Evolutionary conservation across 345 rosid genomes (phyloP), one percentile per base, ranked within the genome.

Genomic region (Hevea brasiliensis): DNA sequence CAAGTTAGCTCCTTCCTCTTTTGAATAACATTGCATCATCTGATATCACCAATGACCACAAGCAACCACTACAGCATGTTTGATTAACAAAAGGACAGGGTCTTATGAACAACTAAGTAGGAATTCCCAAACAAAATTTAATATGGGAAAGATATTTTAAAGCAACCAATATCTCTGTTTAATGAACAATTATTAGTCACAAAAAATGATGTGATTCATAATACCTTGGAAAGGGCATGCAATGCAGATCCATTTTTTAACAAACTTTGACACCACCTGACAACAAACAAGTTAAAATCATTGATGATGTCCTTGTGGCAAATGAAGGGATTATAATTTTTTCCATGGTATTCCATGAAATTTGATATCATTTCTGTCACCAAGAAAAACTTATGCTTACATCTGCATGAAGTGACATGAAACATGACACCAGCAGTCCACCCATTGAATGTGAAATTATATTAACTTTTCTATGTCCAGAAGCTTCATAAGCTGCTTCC

Each of bases 221-320:
- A 68, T 81, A 93, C 98, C 98, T 89, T 93, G 98, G 72, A 93
- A 93, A 72, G 98, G 98, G 76, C 91, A 85, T 48, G 92, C 98
- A 56, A 93, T 88, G 76, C 90, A 83, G 70, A 93, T 86, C 98
- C 98, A 93, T 85, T 93, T 93, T 71, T 76, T 88, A 59, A 89
- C 92, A 73, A 80, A 87, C 86, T 88, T 85, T 48, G 98, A 77
- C 74, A 91, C 88, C 20, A 84, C 87, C 98, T 91, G 90, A 66
- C 75, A 71, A 79, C 29, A n/a, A 74, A 72, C 56, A 67, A 60
- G 71, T 51, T 41, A 11, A 59, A 55, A 60, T 69, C 7, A 63
- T 17, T 29, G 20, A 63, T 70, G 70, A 57, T 20, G 37, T 63
- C 66, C 54, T 75, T 42, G 32, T 55, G 72, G 55, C 13, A 70